Evolutionary conservation across 176 grass and related monocot genomes (phyloP), one percentile per base, ranked within the genome.

Genomic region (Melocanna baccifera): DNA sequence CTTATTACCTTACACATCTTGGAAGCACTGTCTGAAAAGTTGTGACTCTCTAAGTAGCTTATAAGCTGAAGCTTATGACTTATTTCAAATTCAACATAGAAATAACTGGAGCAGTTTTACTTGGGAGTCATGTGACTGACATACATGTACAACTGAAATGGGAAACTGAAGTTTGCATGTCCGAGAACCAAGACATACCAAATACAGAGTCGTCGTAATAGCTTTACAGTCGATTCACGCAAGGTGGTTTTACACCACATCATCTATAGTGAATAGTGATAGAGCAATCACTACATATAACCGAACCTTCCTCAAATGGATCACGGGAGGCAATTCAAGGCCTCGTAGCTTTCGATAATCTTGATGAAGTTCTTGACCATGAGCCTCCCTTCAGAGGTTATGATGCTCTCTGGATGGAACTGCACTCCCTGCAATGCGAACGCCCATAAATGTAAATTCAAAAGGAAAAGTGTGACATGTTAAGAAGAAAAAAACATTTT

Each of bases 401-500:
- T 83, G 67, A 90, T 90, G 75, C 89, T 90, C 74, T 90, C 89
- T 12, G 89, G 89, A 87, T 90, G 89, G 80, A 90, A 90, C 80
- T 90, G 89, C 29, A 87, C 89, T 41, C 88, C 88, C 84, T 90
- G 75, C 29, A 47, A 79, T 20, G 55, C 26, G 14, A 69, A 81
- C 14, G 23, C 73, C 52, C 53, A 78, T 4, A 40, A 20, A 46
- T 40, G 55, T 71, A 81, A 68, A 28, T 67, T 81, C 0, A 46
- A 11, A 37, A 81, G 15, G 20, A 81, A 16, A 39, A 55, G 5
- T 7, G 6, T 3, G 23, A n/a, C n/a, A 9, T 62, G 29, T 55
- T 12, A 75, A 32, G 28, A 85, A 36, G 34, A 36, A 77, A 22
- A 16, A 85, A 22, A 1, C 5, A 9, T 34, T 10, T 52, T 68